Evolutionary conservation across 768 basidiomycete genomes (phyloP), one percentile per base, ranked within the genome.

Genomic region (Collybiopsis luxurians): DNA sequence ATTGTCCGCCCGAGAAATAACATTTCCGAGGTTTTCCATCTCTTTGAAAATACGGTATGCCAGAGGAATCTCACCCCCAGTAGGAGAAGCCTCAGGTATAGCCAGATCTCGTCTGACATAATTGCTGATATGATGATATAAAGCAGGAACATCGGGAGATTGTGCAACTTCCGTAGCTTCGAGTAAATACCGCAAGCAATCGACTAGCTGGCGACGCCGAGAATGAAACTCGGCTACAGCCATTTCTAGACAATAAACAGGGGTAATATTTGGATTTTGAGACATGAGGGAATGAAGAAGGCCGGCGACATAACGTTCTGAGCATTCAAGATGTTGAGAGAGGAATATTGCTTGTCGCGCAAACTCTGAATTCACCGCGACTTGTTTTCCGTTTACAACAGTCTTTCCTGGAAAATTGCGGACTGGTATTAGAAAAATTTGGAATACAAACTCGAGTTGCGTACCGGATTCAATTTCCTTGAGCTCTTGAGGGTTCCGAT

Each of bases 291-390:
- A 71, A 57, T 89, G 83, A 45, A 92, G 75, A 17, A 92, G 79
- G 21, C 77, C 76, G 3, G 92, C 90, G 50, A 86, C 73, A 69
- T 90, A 85, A 62, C 86, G 83, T 73, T 96, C 94, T 12, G 94
- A 95, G 61, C 85, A 85, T 63, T 83, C 79, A 53, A 97, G 85
- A 54, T 91, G 84, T 65, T 89, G 84, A 0, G 94, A 84, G 55
- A 95, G 81, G 70, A 92, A 90, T 55, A 90, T 69, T 55, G 79
- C 83, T 68, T 91, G 91, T 49, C 81, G 83, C 13, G 84, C 85
- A 69, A 94, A 93, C 66, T 94, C 89, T 13, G 82, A 69, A 67
- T 91, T 92, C 61, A 95, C 80, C 0, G 85, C 83, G 34, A 87
- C 77, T n/a, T 83, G 75, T 63, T 80, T 82, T 28, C 88, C 85